Evolutionary conservation across 2,329 filamentous ascomycete genomes (phyloP), one percentile per base, ranked within the genome.

Genomic region (Penicillium sp.): DNA sequence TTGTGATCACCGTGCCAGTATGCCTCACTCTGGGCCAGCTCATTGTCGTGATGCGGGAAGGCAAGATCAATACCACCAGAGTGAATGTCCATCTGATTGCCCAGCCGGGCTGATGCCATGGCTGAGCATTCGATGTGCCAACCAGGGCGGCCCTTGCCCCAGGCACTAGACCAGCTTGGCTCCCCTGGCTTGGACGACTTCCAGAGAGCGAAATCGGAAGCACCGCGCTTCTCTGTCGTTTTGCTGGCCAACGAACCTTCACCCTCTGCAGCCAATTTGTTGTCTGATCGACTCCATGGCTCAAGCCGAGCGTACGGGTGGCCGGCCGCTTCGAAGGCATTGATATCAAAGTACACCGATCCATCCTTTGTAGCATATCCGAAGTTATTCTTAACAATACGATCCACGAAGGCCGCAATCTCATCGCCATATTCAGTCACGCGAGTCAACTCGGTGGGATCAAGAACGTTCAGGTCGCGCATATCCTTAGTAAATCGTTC

Each of bases 41-140:
- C 91, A 60, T 95, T 96, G 68, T 93, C 90, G 69, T 90, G 90
- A 67, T 95, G 90, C 0, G 90, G 89, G 68, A 95, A 95, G 0
- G 85, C 84, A 46, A 97, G 77, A 67, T 97, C 91, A 53, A 95
- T 85, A 51, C 91, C 91, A 26, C 91, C 90, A 21, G 88, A 94
- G 69, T 96, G 91, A 47, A 96, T 87, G 66, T 97, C 91, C 75
- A 97, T 89, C 53, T 84, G 79, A 26, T 82, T 77, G 5, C 90
- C 90, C 1, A 97, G 74, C n/a, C 89, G 79, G 56, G 90, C 87
- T 2, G 87, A 91, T 0, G 90, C 89, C 91, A 97, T 96, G 15
- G 89, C 89, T 1, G 85, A 90, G 81, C 91, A 96, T 72, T 96
- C 90, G 62, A 96, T 96, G 64, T 96, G 91, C 91, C 91, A 97